Conservation (phyloP, 768 basidiomycete species). For the Naganishia vishniacii region DNA sequence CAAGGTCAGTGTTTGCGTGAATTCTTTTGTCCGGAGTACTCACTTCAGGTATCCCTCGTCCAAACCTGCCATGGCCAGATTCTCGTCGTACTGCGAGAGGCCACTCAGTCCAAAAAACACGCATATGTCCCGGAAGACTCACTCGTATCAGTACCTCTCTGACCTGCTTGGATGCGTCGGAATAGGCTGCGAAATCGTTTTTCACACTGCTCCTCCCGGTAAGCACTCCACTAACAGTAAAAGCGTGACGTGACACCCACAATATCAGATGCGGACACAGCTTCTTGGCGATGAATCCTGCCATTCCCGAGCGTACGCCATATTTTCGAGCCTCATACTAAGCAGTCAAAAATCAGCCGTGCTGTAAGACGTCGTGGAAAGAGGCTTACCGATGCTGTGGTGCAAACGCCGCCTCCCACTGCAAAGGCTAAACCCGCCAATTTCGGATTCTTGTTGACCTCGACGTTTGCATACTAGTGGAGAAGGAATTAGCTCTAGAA, state of each 20-base stretch:
- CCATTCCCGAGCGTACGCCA: conserved; percentile 91
- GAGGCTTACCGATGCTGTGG: conserved; percentile 58
- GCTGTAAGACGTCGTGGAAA: neutral
- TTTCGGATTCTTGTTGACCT: conserved; percentile 40
- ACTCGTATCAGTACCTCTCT: conserved; percentile 60
- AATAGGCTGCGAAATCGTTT: conserved; percentile 42
- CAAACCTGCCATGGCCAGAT: conserved; percentile 59
- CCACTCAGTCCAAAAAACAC: neutral
- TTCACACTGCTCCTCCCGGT: conserved; percentile 28
- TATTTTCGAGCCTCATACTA: conserved; percentile 87
- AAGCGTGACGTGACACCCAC: conserved; percentile 35
- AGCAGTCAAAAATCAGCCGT: neutral
- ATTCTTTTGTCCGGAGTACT: conserved; percentile 34
- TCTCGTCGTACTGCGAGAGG: conserved; percentile 41
- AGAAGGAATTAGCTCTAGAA: conserved; percentile 41
- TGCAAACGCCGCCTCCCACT: conserved; percentile 78
- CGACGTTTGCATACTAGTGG: conserved; percentile 53
- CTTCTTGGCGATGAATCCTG: conserved; percentile 90
- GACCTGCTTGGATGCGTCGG: conserved; percentile 53
- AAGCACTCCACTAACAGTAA: conserved; percentile 10
- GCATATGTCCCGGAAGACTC: neutral
- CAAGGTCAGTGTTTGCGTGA: neutral
- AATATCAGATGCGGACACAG: conserved; percentile 83
- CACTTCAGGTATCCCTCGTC: conserved; percentile 92
- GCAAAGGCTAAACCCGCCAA: conserved; percentile 51